phyloP scores from a whole-genome alignment of 257 asterid genomes.

The Solanum pinnatisectum region DNA sequence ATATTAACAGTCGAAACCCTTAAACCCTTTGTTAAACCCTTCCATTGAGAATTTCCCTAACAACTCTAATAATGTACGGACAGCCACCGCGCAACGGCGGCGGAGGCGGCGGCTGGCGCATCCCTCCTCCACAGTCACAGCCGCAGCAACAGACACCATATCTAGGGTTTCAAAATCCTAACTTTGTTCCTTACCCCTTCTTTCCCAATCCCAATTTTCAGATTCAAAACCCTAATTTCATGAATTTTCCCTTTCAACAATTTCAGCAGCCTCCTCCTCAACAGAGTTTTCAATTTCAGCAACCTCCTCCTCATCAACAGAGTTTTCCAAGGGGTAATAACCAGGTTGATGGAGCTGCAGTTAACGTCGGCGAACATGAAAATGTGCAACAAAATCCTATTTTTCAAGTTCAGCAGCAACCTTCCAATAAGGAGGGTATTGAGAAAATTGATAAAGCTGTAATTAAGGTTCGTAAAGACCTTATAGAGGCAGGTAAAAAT shows the following conservation, averaged over 20 bases:
- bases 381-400: not conserved
- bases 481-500: constrained; percentile 30
- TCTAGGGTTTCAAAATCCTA: constrained; percentile 16
- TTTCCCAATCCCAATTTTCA: not conserved
- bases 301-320: not conserved
- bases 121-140: constrained; percentile 15
- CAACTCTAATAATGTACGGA: constrained; percentile 7
- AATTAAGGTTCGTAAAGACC: constrained; percentile 34
- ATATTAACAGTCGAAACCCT: not conserved
- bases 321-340: not conserved
- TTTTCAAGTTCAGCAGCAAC: not conserved
- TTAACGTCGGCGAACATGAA: not conserved
- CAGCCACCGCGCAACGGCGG: constrained; percentile 14
- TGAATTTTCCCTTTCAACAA: not conserved
- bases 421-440: constrained; percentile 17
- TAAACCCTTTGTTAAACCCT: not conserved
- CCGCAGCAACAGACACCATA: constrained; percentile 8
- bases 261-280: not conserved
- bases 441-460: constrained; percentile 54
- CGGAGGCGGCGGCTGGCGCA: constrained; percentile 1
- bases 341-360: constrained; percentile 39
- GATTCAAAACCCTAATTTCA: not conserved
- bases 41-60: not conserved
- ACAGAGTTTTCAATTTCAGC: not conserved
- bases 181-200: constrained; percentile 1